Percentiles rank a stretch among this genome's conserved stretches.
phyloP scores from a whole-genome alignment of 1,139 yeast genomes.

The Taphrina pruni region DNA sequence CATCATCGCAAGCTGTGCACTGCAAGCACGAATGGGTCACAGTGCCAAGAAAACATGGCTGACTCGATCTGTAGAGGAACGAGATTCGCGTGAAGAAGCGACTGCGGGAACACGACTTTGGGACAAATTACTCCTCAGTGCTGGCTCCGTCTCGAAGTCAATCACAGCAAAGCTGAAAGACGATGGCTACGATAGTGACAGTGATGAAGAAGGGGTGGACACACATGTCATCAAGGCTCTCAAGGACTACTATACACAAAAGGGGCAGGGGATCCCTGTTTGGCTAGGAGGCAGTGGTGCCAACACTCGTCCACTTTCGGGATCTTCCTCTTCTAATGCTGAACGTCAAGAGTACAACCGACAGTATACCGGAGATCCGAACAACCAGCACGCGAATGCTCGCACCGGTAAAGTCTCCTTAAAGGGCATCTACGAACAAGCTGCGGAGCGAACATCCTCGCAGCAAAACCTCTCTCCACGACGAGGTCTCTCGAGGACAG shows the following conservation, averaged over 20 bases:
- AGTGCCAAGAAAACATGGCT: neutral
- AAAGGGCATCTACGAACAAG: slow-evolving; percentile 38
- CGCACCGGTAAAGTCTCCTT: slow-evolving; percentile 29
- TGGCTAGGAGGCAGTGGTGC: slow-evolving; percentile 35
- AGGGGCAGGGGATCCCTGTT: slow-evolving; percentile 34
- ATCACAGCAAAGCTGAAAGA: slow-evolving; percentile 33
- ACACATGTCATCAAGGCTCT: slow-evolving; percentile 38
- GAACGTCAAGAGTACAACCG: neutral
- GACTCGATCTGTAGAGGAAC: slow-evolving; percentile 11
- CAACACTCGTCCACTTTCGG: slow-evolving; percentile 5
- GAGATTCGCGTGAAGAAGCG: slow-evolving; percentile 34
- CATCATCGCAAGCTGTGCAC: no score
- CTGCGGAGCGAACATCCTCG: slow-evolving; percentile 37
- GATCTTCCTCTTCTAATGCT: neutral
- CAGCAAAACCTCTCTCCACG: slow-evolving; percentile 15
- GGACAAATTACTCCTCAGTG: slow-evolving; percentile 33
- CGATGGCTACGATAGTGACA: slow-evolving; percentile 32
- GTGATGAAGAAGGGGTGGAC: slow-evolving; percentile 38
- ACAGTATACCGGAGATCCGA: neutral
- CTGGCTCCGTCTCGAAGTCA: slow-evolving; percentile 33
- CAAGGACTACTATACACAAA: slow-evolving; percentile 33
- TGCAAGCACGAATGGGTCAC: neutral
- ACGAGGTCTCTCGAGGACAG: slow-evolving; percentile 26
- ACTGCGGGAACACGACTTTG: slow-evolving; percentile 37
- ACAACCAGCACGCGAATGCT: neutral